Base-by-base conservation (phyloP, 2,329 filamentous ascomycete species). In the Paraphaeosphaeria sporulosa region DNA sequence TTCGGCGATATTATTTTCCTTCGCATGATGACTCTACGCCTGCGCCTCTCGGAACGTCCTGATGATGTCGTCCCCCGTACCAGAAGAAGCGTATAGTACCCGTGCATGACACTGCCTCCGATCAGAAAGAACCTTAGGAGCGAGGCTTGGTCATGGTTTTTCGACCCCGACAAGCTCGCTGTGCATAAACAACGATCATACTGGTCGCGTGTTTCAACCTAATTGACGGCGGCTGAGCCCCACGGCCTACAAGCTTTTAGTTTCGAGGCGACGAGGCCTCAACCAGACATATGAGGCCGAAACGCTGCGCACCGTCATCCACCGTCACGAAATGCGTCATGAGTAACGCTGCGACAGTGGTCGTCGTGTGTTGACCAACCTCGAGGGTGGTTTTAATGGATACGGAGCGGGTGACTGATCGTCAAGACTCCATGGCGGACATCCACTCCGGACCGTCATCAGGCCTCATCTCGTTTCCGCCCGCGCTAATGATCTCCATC, bases 191-290 rank as follows among this genome's bases (percentile, higher is more conserved):
- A 48, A 21, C 42, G 47, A 55, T 55, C 36, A 55, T 47, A 55
- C 52, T 38, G 52, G 52, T 38, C 42, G 52, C 42, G 52, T 40
- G 52, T 55, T 55, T 55, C 52, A 55, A 55, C 40, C 52, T 47
- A 25, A 55, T 38, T 55, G 52, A 34, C 40, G 19, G 52, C 52
- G 51, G 34, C 32, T 36, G 27, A 44, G 52, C 52, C 52, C 27
- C 52, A 47, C 52, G 52, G 52, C 27, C 42, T 55, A 25, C 52
- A n/a, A 46, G 6, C 27, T 43, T 27, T 32, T n/a, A 8, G 52
- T 55, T 47, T 47, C 52, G 52, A 55, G 52, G 42, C 52, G 23
- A 25, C 27, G 42, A 44, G 34, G 42, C 52, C 27, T 43, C 25
- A 34, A 12, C 36, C 52, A 19, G 27, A 46, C 19, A 53, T 12